Conservation (phyloP, 1,284 basidiomycete species). For the Rhodotorula mucilaginosa region DNA sequence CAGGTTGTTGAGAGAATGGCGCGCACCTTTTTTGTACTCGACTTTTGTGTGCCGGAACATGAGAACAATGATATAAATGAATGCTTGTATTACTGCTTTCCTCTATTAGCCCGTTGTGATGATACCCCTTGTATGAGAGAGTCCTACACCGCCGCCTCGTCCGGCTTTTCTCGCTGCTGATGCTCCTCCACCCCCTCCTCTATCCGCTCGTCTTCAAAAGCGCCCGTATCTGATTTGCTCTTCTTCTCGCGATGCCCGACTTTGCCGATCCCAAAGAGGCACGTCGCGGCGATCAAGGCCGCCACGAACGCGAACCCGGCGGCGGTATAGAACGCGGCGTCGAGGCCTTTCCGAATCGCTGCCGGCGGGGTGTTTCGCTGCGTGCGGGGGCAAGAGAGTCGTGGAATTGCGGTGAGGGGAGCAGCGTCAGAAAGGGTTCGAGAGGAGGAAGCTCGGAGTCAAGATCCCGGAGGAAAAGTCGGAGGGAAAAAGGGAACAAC, state of each 20-base stretch:
- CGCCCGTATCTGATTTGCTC: not conserved
- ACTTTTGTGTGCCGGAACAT: too few species aligned
- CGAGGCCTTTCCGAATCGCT: conserved; percentile 7
- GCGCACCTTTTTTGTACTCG: too few species aligned
- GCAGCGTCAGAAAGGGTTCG: too few species aligned
- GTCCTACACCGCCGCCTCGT: not conserved
- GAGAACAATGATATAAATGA: too few species aligned
- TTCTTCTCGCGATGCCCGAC: conserved; percentile 10
- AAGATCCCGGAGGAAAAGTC: too few species aligned
- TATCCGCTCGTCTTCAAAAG: not conserved
- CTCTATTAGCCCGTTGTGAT: too few species aligned
- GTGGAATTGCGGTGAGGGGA: too few species aligned
- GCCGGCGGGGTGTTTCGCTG: conserved; percentile 1
- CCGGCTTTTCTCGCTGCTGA: too few species aligned
- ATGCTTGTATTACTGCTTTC: too few species aligned
- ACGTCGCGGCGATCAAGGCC: not conserved
- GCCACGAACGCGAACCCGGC: conserved; percentile 23
- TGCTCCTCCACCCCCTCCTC: not conserved
- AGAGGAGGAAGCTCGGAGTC: too few species aligned
- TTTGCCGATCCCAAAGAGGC: conserved; percentile 16
- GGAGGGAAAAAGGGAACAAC: not conserved
- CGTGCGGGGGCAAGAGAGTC: too few species aligned
- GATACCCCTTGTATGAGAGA: not conserved
- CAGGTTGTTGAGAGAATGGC: not conserved
- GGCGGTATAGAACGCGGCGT: conserved; percentile 23